Conservation (phyloP, 176 grass and related monocot species). For the Hyparrhenia diplandra region DNA sequence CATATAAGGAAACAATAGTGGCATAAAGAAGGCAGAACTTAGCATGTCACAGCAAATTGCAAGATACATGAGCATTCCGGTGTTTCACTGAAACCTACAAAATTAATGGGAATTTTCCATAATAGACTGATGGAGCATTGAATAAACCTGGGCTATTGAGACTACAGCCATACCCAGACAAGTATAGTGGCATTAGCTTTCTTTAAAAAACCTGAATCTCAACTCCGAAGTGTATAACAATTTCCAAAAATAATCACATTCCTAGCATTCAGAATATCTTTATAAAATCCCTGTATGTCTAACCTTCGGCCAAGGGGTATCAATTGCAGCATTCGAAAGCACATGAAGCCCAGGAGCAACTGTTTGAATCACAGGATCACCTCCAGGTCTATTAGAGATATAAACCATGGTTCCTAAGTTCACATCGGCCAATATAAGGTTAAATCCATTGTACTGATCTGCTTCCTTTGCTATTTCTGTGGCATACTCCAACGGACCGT, state of each 20-base stretch:
- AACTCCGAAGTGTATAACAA: background rate
- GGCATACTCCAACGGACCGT: slow-evolving; percentile 59
- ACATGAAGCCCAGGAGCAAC: slow-evolving; percentile 78
- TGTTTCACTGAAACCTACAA: background rate
- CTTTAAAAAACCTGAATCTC: background rate
- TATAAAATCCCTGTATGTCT: background rate
- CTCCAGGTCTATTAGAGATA: slow-evolving; percentile 66
- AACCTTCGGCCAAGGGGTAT: slow-evolving; percentile 94
- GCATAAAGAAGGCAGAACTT: background rate
- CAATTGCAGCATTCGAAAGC: slow-evolving; percentile 78
- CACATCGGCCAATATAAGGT: slow-evolving; percentile 76
- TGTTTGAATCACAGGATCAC: slow-evolving; percentile 50
- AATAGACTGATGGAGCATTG: background rate
- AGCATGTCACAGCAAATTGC: background rate
- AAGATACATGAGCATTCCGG: background rate
- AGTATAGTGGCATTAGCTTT: background rate
- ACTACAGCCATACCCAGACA: background rate
- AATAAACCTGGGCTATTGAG: background rate
- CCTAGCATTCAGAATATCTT: background rate
- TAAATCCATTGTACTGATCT: slow-evolving; percentile 83
- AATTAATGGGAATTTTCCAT: background rate
- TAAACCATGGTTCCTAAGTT: slow-evolving; percentile 69
- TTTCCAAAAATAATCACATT: background rate
- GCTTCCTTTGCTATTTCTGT: slow-evolving; percentile 77
- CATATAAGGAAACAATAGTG: background rate